Conservation (phyloP, 2,329 filamentous ascomycete genomes). For the Chaetomiaceae sp. region DNA sequence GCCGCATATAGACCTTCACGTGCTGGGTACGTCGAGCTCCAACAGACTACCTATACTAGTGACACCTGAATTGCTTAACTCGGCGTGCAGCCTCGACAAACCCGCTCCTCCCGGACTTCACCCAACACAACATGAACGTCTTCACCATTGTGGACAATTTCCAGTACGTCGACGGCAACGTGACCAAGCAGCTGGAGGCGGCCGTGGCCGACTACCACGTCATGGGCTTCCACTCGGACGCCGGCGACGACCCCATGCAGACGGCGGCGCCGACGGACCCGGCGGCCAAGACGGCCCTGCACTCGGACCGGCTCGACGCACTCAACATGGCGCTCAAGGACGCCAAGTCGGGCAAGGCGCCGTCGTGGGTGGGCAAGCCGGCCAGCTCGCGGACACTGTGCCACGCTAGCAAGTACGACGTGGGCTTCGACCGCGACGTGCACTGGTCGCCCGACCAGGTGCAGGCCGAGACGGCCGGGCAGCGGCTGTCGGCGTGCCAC, state of each 20-base stretch:
- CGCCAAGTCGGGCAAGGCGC: background rate
- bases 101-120: conserved; percentile 37
- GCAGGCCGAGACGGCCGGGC: conserved; percentile 28
- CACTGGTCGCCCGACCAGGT: conserved; percentile 27
- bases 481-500: conserved; percentile 16
- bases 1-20: no score
- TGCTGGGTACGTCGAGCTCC: no score
- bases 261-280: background rate
- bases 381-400: conserved; percentile 23
- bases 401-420: conserved; percentile 35
- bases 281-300: background rate
- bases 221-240: conserved; percentile 34
- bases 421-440: conserved; percentile 29
- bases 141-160: conserved; percentile 38
- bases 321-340: conserved; percentile 12
- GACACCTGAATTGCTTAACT: background rate
- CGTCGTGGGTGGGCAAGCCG: conserved; percentile 16
- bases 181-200: conserved; percentile 16
- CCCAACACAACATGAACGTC: conserved; percentile 36
- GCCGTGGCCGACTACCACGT: conserved; percentile 35
- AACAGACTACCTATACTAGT: no score
- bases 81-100: conserved; percentile 23
- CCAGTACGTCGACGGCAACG: conserved; percentile 19
- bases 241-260: conserved; percentile 22
- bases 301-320: conserved; percentile 15